Evolutionary conservation across 768 basidiomycete species (phyloP), one percentile per base, ranked within the genome.

Genomic region (Boletus rubroflammeus): DNA sequence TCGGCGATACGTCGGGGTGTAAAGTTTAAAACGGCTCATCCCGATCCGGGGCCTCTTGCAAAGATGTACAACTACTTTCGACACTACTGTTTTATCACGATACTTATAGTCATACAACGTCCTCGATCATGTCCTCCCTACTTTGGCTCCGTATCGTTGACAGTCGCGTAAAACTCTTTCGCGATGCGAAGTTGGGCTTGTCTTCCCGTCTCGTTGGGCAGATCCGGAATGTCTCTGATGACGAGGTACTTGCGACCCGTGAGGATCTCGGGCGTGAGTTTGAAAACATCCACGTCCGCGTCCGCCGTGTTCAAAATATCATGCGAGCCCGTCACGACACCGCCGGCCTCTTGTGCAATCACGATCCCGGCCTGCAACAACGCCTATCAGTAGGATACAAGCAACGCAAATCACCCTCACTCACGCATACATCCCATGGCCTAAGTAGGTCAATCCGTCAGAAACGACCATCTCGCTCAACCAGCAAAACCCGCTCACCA

Each of bases 271-370:
- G 87, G 82, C 3, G 82, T 84, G 13, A 88, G 80, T 39, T 82
- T 80, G 43, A 84, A 84, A 58, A 85, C 83, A 19, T 70, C 69
- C 3, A 67, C 59, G 1, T 41, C 53, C 15, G 35, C 28, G 40
- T 47, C 68, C 0, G 78, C 72, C 11, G 72, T 59, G 3, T 72
- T 67, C 57, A 83, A 76, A 9, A 70, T 69, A 21, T 69, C 72
- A 47, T 86, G 78, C 46, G 84, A 85, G 32, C 91, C 93, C 17
- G 88, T 86, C 29, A 90, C 83, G 11, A 86, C 73, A 14, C 87
- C 82, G 6, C 96, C 96, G 0, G 95, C 90, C 68, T 96, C 96
- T 56, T 90, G 81, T 0, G 90, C 88, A 56, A 98, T 95, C 61
- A 96, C 85, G 13, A 90, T 84, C 0, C 94, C 96, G 3, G 96